Conservation (phyloP, 305 asterid genomes). For the Fraxinus dipetala region DNA sequence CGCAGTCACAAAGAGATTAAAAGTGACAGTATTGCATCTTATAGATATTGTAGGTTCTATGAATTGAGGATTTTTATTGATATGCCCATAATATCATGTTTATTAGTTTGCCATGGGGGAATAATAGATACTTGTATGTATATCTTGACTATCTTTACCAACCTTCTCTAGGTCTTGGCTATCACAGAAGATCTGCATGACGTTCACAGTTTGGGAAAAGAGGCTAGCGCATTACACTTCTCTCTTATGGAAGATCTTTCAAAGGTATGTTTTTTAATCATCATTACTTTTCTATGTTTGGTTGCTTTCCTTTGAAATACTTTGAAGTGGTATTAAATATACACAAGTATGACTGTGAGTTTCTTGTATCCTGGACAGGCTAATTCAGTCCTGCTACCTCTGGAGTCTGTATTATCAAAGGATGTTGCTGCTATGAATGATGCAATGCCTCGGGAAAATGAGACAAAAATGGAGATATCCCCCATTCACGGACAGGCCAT, state of each 20-base stretch:
- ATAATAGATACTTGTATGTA: background rate
- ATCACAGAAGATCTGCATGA: constrained; percentile 95
- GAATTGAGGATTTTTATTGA: background rate
- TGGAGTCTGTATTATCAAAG: constrained; percentile 75
- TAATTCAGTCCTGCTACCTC: constrained; percentile 80
- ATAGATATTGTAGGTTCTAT: background rate
- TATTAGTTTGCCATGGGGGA: background rate
- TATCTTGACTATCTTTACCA: constrained; percentile 16
- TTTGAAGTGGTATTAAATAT: constrained; percentile 12
- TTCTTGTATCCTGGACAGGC: constrained; percentile 58
- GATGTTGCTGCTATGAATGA: constrained; percentile 89
- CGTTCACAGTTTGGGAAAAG: constrained; percentile 87
- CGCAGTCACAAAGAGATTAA: background rate
- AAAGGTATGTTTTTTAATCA: constrained; percentile 49
- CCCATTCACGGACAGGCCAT: constrained; percentile 97
- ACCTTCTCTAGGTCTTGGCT: constrained; percentile 72
- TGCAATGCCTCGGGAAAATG: constrained; percentile 71
- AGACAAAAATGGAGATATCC: constrained; percentile 69
- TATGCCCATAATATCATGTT: background rate
- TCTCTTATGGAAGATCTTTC: constrained; percentile 85
- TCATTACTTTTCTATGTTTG: constrained; percentile 17
- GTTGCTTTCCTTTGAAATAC: constrained; percentile 24
- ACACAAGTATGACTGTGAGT: constrained; percentile 21
- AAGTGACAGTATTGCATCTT: background rate
- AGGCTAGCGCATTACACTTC: constrained; percentile 81